Evolutionary conservation across 306 rosid species (phyloP), one percentile per base, ranked within the genome.

Genomic region (Malus sieversii): DNA sequence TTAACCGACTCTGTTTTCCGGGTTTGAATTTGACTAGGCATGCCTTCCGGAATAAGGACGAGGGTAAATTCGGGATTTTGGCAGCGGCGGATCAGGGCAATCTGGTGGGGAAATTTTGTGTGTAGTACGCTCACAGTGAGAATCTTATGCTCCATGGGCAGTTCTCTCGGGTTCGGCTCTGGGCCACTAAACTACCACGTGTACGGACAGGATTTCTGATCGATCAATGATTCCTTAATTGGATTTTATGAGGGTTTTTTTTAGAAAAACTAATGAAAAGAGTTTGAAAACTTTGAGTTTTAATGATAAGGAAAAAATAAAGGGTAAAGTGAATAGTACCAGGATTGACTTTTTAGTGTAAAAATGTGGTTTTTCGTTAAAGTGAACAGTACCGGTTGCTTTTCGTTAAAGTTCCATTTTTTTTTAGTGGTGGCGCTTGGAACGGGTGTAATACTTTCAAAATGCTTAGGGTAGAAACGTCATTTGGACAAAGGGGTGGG

Each of bases 121-220:
- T 79, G 80, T 77, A 22, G 16, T 0, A 46, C 8, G 65, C 81
- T 74, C 82, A 59, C 80, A 82, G 71, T 72, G 75, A 73, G 79
- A 69, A 82, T 73, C 78, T 73, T 76, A 38, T 40, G 52, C 27
- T 6, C 2, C 15, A 72, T 12, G 66, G 44, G 4, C 64, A 71
- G 67, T 27, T 27, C 48, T 23, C 71, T 74, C 16, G 1, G 53
- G n/a, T 70, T 27, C 5, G 2, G n/a, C 8, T 3, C 75, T 67
- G 62, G 77, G 30, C 59, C 74, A 18, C 9, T 20, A 0, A 29
- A 1, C 16, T 2, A 7, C 12, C 53, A 66, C 53, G 74, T 57
- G 77, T 46, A 45, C 60, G 70, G 10, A 5, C 30, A 2, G 10
- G 58, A 45, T 27, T 19, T 40, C 30, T 62, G 53, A 19, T 12